phyloP scores from a whole-genome alignment of 352 stramenopile genomes.

The Phytopythium chamaehyphon region DNA sequence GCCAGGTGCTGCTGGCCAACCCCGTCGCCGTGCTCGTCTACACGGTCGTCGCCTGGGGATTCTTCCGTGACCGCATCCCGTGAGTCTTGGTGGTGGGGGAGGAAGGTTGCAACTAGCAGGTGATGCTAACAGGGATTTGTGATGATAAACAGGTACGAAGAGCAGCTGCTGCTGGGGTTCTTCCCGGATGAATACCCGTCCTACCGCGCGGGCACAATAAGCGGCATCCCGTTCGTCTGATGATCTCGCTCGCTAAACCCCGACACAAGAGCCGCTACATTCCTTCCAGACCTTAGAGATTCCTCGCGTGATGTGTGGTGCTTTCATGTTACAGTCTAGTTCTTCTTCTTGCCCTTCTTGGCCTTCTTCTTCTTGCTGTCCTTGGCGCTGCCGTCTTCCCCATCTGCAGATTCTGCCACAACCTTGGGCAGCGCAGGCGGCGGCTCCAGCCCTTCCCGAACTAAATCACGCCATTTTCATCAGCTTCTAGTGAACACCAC shows the following conservation, averaged over 20 bases:
- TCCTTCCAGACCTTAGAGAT: not conserved
- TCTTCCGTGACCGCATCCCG: conserved; percentile 94
- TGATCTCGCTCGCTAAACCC: not conserved
- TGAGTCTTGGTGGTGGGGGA: too few relatives aligned
- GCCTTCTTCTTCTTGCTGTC: conserved; percentile 33
- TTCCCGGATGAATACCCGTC: conserved; percentile 92
- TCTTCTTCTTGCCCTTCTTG: conserved; percentile 46
- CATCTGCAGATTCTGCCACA: conserved; percentile 1
- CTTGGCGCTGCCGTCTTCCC: conserved; percentile 3
- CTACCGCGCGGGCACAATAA: conserved; percentile 87
- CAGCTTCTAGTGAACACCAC: not conserved
- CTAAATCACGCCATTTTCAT: conserved; percentile 11
- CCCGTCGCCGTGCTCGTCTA: conserved; percentile 85
- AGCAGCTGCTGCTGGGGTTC: conserved; percentile 86
- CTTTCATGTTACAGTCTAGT: conserved; percentile 14
- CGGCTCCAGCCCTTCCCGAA: conserved; percentile 36
- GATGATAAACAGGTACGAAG: conserved; percentile 84
- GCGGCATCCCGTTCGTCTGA: conserved; percentile 92
- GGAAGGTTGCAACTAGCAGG: too few relatives aligned
- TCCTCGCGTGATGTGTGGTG: not conserved
- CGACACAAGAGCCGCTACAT: not conserved
- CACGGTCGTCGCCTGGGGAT: conserved; percentile 88
- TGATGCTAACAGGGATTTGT: not conserved
- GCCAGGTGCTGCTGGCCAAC: conserved; percentile 93
- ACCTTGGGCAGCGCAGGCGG: conserved; percentile 18